Percentiles rank a stretch among this genome's conserved stretches.
Conservation (phyloP, 768 basidiomycete species). For the Boletus speciosus region DNA sequence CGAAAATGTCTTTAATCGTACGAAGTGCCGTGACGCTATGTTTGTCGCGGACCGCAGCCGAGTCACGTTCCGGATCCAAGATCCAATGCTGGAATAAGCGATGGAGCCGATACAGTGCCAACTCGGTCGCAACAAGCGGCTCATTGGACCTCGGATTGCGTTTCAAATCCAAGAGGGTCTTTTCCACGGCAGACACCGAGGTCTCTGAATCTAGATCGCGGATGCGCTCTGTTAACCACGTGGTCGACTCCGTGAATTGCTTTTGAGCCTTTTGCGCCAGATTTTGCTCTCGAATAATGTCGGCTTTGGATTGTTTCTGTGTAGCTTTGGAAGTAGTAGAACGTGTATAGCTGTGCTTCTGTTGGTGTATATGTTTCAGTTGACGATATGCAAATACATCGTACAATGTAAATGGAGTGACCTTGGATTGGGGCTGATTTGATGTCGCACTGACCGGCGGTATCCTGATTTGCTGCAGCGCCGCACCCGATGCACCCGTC, state of each 20-base stretch:
- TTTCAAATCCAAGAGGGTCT: slow-evolving; percentile 35
- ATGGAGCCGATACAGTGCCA: slow-evolving; percentile 51
- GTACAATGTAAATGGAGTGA: neutral
- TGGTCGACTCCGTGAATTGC: slow-evolving; percentile 35
- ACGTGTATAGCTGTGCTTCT: slow-evolving; percentile 16
- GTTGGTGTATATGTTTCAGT: slow-evolving; percentile 3
- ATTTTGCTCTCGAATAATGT: slow-evolving; percentile 45
- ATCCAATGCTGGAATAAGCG: slow-evolving; percentile 53
- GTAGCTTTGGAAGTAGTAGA: slow-evolving; percentile 26
- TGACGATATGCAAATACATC: neutral
- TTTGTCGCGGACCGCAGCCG: slow-evolving; percentile 39
- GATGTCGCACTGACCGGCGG: slow-evolving; percentile 32
- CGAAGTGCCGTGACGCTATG: slow-evolving; percentile 47
- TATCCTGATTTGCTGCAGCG: slow-evolving; percentile 54
- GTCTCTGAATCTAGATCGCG: slow-evolving; percentile 26
- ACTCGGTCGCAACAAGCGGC: slow-evolving; percentile 46
- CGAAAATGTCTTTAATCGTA: slow-evolving; percentile 43
- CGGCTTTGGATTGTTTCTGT: slow-evolving; percentile 32
- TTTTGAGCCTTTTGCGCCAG: slow-evolving; percentile 42
- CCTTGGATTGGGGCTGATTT: slow-evolving; percentile 12
- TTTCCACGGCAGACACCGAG: slow-evolving; percentile 26
- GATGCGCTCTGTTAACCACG: slow-evolving; percentile 56
- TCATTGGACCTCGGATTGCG: slow-evolving; percentile 46
- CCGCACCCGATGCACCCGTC: slow-evolving; percentile 57
- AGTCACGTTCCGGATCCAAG: slow-evolving; percentile 38